Evolutionary conservation across 176 grass and related monocot species (phyloP).

Genomic region (Paspalum notatum): DNA sequence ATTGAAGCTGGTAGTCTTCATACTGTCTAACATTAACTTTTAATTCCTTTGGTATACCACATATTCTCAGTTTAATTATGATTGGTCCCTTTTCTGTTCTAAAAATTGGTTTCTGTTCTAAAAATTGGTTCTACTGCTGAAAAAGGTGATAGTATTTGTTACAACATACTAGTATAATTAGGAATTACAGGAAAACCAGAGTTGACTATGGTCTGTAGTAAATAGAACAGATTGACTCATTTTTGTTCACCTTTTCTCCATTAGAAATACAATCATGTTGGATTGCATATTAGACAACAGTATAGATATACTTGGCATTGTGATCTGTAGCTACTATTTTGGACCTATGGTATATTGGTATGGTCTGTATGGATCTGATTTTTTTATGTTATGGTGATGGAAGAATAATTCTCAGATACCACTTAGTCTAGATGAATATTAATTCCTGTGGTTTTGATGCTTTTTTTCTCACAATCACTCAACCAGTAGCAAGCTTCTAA

Average conservation of each 20-base stretch:
- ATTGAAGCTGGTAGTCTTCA: constrained; percentile 4
- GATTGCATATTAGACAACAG: background rate
- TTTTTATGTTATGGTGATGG: background rate
- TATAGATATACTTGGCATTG: background rate
- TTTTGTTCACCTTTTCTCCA: constrained; percentile 12
- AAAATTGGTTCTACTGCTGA: background rate
- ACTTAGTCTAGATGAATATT: background rate
- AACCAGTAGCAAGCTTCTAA: constrained; percentile 6
- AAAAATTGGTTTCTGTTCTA: background rate
- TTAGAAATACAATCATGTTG: background rate
- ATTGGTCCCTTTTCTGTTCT: background rate
- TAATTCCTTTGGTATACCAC: background rate
- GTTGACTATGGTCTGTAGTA: background rate
- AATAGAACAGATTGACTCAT: constrained; percentile 6
- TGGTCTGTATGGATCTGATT: background rate
- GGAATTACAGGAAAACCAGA: constrained; percentile 9
- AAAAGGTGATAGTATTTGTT: constrained; percentile 15
- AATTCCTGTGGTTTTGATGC: background rate
- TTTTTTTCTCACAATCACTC: constrained; percentile 19
- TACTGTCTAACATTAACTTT: background rate
- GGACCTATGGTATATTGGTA: background rate
- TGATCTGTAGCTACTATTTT: background rate
- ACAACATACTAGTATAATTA: constrained; percentile 14
- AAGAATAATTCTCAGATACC: constrained; percentile 10
- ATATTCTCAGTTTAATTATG: constrained; percentile 11